Conservation (phyloP, 352 stramenopile genomes). For the Pilasporangium apinafurcum region DNA sequence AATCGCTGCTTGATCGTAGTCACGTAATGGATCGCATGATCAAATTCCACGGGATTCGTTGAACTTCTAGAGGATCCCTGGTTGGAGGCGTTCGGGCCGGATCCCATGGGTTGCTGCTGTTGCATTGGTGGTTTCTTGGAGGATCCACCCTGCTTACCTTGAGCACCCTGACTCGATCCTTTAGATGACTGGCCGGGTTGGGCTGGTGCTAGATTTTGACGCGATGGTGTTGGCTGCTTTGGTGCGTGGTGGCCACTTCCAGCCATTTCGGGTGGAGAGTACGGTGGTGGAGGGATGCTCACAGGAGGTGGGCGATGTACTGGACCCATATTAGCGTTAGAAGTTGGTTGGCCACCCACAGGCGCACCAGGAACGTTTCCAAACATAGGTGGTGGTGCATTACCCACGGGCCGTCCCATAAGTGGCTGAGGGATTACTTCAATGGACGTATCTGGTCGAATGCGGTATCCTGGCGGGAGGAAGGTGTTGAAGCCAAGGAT, state of each 20-base stretch:
- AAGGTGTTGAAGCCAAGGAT: slow-evolving; percentile 99
- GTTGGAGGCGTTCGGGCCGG: background rate
- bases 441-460: slow-evolving; percentile 78
- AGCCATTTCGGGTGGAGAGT: slow-evolving; percentile 41
- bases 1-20: slow-evolving; percentile 99
- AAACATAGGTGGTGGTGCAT: slow-evolving; percentile 12
- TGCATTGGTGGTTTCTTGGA: slow-evolving; percentile 46
- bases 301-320: slow-evolving; percentile 56
- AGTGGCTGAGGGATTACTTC: slow-evolving; percentile 73
- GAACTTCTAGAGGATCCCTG: slow-evolving; percentile 21
- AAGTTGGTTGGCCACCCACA: slow-evolving; percentile 16
- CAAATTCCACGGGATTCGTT: slow-evolving; percentile 95
- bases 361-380: slow-evolving; percentile 14
- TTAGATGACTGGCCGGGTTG: slow-evolving; percentile 24
- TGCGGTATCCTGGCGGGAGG: slow-evolving; percentile 91
- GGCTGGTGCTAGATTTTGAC: slow-evolving; percentile 30
- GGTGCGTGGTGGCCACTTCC: slow-evolving; percentile 13
- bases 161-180: slow-evolving; percentile 8
- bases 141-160: slow-evolving; percentile 28
- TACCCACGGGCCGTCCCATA: slow-evolving; percentile 17
- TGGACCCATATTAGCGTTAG: slow-evolving; percentile 26
- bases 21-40: slow-evolving; percentile 99
- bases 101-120: slow-evolving; percentile 9
- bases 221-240: slow-evolving; percentile 44
- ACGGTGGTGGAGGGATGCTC: slow-evolving; percentile 61